A percentile compares a stretch with the other conserved stretches of the same genome.
These are phyloP conservation scores for Pseudohalonectria lignicola DNA, from an alignment of 2,329 filamentous ascomycete genomes.

Conservation along the genomic window DNA sequence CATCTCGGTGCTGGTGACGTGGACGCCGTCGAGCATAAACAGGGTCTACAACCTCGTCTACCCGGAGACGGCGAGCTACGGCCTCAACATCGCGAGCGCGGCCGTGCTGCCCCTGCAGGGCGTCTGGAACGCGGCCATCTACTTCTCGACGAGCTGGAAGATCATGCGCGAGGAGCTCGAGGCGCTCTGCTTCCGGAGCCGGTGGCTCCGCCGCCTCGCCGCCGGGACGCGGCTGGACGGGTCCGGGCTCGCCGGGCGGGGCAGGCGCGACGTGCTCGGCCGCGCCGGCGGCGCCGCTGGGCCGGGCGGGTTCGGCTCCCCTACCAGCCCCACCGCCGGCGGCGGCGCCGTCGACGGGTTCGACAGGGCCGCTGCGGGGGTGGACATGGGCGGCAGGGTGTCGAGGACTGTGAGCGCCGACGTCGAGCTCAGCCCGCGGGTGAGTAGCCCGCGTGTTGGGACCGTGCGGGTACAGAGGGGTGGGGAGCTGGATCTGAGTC, in stretches of 20 bases:
- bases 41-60: slow-evolving; percentile 57
- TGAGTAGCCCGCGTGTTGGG: slow-evolving; percentile 1
- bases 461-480: slow-evolving; percentile 10
- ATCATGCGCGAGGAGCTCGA: slow-evolving; percentile 18
- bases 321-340: background rate
- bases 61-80: slow-evolving; percentile 43
- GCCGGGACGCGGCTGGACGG: background rate
- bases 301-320: background rate
- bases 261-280: background rate
- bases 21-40: slow-evolving; percentile 61
- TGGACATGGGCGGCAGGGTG: background rate
- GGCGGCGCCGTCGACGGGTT: too few relatives aligned
- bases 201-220: slow-evolving; percentile 5
- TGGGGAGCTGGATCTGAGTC: slow-evolving; percentile 6
- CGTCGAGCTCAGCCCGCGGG: slow-evolving; percentile 2
- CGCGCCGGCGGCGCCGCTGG: background rate
- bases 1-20: slow-evolving; percentile 48
- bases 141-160: slow-evolving; percentile 52
- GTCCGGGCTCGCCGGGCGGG: background rate
- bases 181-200: slow-evolving; percentile 1
- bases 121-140: slow-evolving; percentile 71
- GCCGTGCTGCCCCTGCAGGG: slow-evolving; percentile 69
- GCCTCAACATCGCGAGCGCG: slow-evolving; percentile 57
- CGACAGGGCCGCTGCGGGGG: background rate
- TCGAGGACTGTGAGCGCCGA: slow-evolving; percentile 1